Evolutionary conservation across 2,329 filamentous ascomycete genomes (phyloP).

Genomic region (Penicillium sp.): DNA sequence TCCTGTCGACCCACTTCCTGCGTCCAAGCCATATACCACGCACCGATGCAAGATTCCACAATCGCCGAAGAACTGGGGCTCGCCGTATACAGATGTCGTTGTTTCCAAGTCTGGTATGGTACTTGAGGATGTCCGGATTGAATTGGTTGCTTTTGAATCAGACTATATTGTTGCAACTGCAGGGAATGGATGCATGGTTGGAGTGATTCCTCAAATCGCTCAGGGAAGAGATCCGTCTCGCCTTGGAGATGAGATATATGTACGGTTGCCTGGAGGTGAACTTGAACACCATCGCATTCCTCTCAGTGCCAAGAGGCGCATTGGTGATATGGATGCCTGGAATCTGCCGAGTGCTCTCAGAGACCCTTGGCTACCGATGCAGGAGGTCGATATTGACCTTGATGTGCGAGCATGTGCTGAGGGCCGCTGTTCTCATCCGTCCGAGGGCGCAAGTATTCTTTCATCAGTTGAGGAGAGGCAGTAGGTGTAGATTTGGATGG

Average conservation of each 20-base stretch:
- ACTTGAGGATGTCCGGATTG: constrained; percentile 52
- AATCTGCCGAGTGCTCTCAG: constrained; percentile 4
- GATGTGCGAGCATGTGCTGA: constrained; percentile 44
- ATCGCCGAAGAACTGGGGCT: constrained; percentile 29
- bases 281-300: constrained; percentile 12
- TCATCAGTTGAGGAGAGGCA: not conserved
- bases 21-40: constrained; percentile 6
- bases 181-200: constrained; percentile 13
- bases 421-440: constrained; percentile 31
- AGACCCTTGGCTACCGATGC: constrained; percentile 40
- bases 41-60: constrained; percentile 1
- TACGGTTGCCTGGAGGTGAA: not conserved
- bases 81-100: constrained; percentile 42
- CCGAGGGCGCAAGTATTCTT: not conserved
- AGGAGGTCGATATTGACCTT: constrained; percentile 45
- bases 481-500: not conserved
- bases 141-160: constrained; percentile 56
- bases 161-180: constrained; percentile 58
- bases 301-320: constrained; percentile 5
- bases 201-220: constrained; percentile 3
- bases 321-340: constrained; percentile 22
- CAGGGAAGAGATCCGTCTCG: constrained; percentile 7
- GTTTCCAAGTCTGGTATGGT: constrained; percentile 47
- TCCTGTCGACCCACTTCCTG: constrained; percentile 11
- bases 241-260: constrained; percentile 2